phyloP scores from a whole-genome alignment of 1,139 yeast species.

The Debaryomyces sp. region DNA sequence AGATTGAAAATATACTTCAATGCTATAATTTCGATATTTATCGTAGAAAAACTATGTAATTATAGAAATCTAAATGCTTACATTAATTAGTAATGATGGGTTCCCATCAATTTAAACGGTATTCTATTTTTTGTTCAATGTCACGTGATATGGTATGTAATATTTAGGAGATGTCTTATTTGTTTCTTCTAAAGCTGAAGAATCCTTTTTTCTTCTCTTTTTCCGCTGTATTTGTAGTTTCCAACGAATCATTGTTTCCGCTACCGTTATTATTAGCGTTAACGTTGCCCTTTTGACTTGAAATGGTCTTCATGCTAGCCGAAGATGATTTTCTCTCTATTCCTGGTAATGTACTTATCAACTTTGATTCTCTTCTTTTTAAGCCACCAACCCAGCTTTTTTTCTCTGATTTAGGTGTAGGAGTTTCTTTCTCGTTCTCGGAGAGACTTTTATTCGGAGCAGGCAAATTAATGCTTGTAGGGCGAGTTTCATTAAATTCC shows the following conservation, averaged over 20 bases:
- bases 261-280: not conserved
- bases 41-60: not conserved
- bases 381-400: constrained; percentile 49
- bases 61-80: not conserved
- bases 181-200: constrained; percentile 43
- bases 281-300: constrained; percentile 9
- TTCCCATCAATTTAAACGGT: not conserved
- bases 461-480: not conserved
- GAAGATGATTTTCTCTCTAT: constrained; percentile 12
- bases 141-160: constrained; percentile 1
- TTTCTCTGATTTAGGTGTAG: constrained; percentile 26
- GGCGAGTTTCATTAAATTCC: constrained; percentile 4
- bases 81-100: not conserved
- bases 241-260: not conserved
- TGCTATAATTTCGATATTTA: not conserved
- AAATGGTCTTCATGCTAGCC: constrained; percentile 17
- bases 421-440: constrained; percentile 6
- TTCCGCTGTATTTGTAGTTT: constrained; percentile 11
- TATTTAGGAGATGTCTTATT: not conserved
- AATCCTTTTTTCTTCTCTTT: constrained; percentile 34
- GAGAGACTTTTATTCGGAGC: not conserved
- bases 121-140: not conserved
- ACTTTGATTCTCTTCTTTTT: constrained; percentile 36
- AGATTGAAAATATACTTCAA: not conserved
- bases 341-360: constrained; percentile 9